phyloP scores from a whole-genome alignment of 192 early-diverging fungal species.

The Linnemannia zychae region DNA sequence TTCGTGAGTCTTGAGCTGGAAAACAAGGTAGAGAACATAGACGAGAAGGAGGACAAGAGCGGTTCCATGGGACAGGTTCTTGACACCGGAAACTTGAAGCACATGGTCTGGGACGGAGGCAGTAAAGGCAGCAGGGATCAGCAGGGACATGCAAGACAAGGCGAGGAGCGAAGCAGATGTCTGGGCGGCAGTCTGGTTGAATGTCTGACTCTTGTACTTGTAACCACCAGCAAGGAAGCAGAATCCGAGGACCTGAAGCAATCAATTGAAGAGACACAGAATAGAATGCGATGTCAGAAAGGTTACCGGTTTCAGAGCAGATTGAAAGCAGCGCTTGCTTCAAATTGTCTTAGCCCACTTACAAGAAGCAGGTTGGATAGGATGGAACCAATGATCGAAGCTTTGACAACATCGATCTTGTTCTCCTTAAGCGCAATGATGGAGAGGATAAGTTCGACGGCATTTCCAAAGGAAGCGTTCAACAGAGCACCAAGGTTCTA shows the following conservation, averaged over 20 bases:
- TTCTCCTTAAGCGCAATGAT: conserved; percentile 84
- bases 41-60: conserved; percentile 78
- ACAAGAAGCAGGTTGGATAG: conserved; percentile 91
- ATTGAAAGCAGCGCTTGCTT: background rate
- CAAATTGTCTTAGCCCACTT: background rate
- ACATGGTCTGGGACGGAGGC: conserved; percentile 59
- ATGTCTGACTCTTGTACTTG: conserved; percentile 72
- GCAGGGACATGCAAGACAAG: conserved; percentile 72
- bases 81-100: conserved; percentile 64
- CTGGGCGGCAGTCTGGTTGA: conserved; percentile 80
- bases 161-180: conserved; percentile 77
- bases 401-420: conserved; percentile 87
- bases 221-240: conserved; percentile 90
- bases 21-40: conserved; percentile 79
- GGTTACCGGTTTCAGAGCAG: background rate
- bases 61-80: conserved; percentile 74
- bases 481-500: conserved; percentile 87
- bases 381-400: conserved; percentile 91
- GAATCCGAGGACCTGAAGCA: conserved; percentile 77
- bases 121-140: conserved; percentile 80
- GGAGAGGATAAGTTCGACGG: conserved; percentile 88
- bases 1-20: conserved; percentile 93
- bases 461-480: conserved; percentile 84
- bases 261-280: background rate
- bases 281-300: background rate